Evolutionary conservation across 78 protist species (phyloP).

Genomic region (Paulinella micropora): DNA sequence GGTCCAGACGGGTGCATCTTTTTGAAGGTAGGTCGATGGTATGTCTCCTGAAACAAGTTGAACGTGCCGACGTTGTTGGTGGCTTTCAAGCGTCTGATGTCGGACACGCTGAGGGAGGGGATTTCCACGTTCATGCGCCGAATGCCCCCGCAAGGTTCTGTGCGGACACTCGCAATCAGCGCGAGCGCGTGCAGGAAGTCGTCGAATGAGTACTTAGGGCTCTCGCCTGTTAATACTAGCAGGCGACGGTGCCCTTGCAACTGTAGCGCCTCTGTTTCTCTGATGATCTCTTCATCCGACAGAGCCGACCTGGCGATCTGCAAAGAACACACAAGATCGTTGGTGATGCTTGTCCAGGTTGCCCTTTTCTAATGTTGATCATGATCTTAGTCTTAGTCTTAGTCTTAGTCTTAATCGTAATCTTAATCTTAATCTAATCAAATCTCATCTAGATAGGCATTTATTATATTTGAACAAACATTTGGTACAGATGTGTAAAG

Average conservation of each 20-base stretch:
- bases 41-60: conserved; percentile 21
- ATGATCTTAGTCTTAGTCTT: too few species aligned
- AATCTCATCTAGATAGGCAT: too few species aligned
- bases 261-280: neutral
- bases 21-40: neutral
- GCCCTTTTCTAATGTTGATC: too few species aligned
- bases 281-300: neutral
- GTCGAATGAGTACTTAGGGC: conserved; percentile 10
- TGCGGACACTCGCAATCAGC: too few species aligned
- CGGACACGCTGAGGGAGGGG: neutral
- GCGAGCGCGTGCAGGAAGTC: neutral
- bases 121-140: conserved; percentile 23
- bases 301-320: neutral
- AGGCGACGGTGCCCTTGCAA: neutral
- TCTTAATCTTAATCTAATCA: too few species aligned
- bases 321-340: too few species aligned
- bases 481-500: too few species aligned
- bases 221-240: neutral
- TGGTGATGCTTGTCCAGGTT: too few species aligned
- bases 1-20: conserved; percentile 5
- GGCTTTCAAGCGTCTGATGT: conserved; percentile 5
- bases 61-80: neutral
- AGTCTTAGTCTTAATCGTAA: too few species aligned
- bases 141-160: conserved; percentile 3
- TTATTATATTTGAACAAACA: too few species aligned